phyloP scores from a whole-genome alignment of 116 monocot genomes.

The Iris pallida region DNA sequence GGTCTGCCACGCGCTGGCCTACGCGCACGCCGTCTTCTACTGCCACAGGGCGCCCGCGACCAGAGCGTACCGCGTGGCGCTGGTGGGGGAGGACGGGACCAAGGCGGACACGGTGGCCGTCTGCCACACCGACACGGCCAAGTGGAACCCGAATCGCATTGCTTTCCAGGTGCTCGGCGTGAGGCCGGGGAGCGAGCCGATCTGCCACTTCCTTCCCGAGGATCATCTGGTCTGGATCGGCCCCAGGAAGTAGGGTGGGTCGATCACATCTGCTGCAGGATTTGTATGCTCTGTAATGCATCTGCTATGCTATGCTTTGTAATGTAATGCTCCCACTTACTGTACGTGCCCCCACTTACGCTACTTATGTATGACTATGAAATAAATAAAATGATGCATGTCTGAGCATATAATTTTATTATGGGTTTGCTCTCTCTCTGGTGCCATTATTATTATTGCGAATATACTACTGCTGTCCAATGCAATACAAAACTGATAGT shows the following conservation, averaged over 20 bases:
- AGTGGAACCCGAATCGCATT: slow-evolving; percentile 68
- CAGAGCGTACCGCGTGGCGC: slow-evolving; percentile 37
- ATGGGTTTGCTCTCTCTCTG: too few species aligned
- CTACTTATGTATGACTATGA: too few species aligned
- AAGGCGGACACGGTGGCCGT: slow-evolving; percentile 55
- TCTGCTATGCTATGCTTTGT: too few species aligned
- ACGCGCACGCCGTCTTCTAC: slow-evolving; percentile 56
- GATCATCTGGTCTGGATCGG: slow-evolving; percentile 60
- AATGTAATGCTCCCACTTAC: too few species aligned
- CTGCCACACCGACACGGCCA: slow-evolving; percentile 64
- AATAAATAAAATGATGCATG: too few species aligned
- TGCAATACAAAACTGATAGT: too few species aligned
- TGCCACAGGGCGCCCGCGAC: slow-evolving; percentile 43
- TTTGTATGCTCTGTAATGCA: too few species aligned
- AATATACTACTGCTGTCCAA: too few species aligned
- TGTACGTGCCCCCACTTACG: too few species aligned
- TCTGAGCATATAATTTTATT: too few species aligned
- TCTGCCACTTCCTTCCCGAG: slow-evolving; percentile 81
- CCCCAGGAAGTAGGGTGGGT: slow-evolving; percentile 13
- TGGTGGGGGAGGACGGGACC: slow-evolving; percentile 43
- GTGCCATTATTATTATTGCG: too few species aligned
- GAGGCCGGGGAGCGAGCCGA: slow-evolving; percentile 60
- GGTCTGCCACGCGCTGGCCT: slow-evolving; percentile 55
- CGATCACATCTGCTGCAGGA: too few species aligned
- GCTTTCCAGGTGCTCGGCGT: slow-evolving; percentile 64